Base-by-base conservation (phyloP, 2,329 filamentous ascomycete species). In the Colletotrichum limetticola region DNA sequence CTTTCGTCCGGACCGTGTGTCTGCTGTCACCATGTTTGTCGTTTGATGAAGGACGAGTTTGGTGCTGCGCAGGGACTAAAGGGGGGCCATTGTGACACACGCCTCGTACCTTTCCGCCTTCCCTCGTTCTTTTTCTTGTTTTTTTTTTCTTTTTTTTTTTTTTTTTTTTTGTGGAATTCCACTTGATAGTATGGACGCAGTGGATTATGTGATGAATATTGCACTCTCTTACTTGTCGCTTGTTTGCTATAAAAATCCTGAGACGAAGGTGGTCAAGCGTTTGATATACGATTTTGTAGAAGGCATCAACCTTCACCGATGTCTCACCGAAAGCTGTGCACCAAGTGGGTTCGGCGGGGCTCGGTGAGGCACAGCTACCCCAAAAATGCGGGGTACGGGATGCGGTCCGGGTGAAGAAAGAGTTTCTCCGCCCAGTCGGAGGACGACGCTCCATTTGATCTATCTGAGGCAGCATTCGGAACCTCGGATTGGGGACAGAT, bases 381-480 rank as follows among this genome's bases (percentile, higher is more conserved):
- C 26, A 37, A 59, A n/a, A 22, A 19, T 28, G 60, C n/a, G 42
- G 42, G 42, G 53, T 59, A 55, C 6, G 32, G 63, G 57, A 64
- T 30, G 19, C 30, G 63, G 26, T 22, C 24, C 24, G 30, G 62
- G 24, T 56, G 9, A n/a, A n/a, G 58, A 19, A 26, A 28, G 49
- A 56, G 37, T 42, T 72, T 63, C 56, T 63, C 71, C 62, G 67
- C 68, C 68, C 28, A 53, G 62, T 62, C 71, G 71, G 71, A 74
- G 58, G 71, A 72, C 58, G 62, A 74, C 32, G 68, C 68, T 74
- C 68, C 71, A 72, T 74, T 49, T 55, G 66, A 70, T 52, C 71
- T 55, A 72, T 63, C 57, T 63, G 71, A 67, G 58, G 68, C 71
- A 32, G 19, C 8, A 19, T 52, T 49, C 24, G 55, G 42, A 37